Evolutionary conservation across 768 basidiomycete genomes (phyloP), one percentile per base, ranked within the genome.

Genomic region (Botryobasidium botryosum): DNA sequence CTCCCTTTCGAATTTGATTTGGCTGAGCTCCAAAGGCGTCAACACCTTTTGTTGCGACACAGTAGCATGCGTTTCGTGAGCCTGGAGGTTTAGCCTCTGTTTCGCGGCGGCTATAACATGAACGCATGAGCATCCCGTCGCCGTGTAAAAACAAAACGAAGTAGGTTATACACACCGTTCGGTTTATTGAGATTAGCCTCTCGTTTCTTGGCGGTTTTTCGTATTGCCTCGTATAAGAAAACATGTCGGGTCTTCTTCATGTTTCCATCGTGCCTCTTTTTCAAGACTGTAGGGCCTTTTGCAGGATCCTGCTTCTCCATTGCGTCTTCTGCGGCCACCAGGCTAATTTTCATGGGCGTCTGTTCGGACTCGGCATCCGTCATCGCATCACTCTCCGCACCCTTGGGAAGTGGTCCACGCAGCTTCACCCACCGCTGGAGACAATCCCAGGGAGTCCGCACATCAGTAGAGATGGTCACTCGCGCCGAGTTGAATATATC

Each of bases 401-500:
- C 31, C 8, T 33, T 33, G 10, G 40, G 18, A n/a, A 20, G 18
- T 31, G 13, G 17, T 15, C 32, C n/a, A 31, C 20, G 27, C 18
- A 40, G 13, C 24, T 25, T 32, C 45, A 29, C 20, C 64, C 64
- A 69, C 10, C 65, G 60, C 38, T 68, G 62, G 52, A 54, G 66
- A 47, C 63, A 62, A 43, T 69, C 68, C 59, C 62, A 68, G 0
- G 64, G 51, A 6, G 56, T 54, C 18, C 64, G 56, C 48, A 52
- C 51, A 43, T 68, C 68, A 23, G 61, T 61, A 18, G 57, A 50
- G 10, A 64, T 60, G 5, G 59, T 61, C 18, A 56, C 52, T 17
- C 62, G 53, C 32, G 60, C 55, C n/a, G 61, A 56, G 51, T 66
- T 68, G 57, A 69, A 66, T 4, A 59, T 51, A 47, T 68, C 64